A percentile compares a stretch with the other conserved stretches of the same genome.
Evolutionary conservation across 2,329 filamentous ascomycete genomes (phyloP).

Genomic region (Epichloe uncinata): DNA sequence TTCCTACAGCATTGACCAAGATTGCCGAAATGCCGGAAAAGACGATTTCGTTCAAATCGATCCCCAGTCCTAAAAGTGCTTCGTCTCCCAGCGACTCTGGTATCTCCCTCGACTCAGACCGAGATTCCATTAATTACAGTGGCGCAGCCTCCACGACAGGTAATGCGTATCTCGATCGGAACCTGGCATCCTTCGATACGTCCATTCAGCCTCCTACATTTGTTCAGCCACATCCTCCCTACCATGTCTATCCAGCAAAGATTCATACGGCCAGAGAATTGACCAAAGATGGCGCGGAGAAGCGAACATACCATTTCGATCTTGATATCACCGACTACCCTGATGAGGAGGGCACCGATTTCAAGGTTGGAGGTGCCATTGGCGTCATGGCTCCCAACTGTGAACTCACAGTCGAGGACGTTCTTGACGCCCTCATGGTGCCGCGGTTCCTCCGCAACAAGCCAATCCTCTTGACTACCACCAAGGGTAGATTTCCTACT

Average conservation of each 20-base stretch:
- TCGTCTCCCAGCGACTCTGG: conserved; percentile 36
- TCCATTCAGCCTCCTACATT: conserved; percentile 67
- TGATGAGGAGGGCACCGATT: too few relatives aligned
- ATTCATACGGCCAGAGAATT: conserved; percentile 76
- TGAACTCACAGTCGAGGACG: too few relatives aligned
- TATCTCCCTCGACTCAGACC: conserved; percentile 28
- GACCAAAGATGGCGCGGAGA: conserved; percentile 79
- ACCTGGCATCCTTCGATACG: conserved; percentile 34
- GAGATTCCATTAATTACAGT: conserved; percentile 9
- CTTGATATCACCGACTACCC: too few relatives aligned
- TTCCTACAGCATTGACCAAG: conserved; percentile 61
- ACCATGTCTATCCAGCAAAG: conserved; percentile 81
- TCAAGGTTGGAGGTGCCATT: too few relatives aligned
- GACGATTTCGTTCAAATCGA: conserved; percentile 55
- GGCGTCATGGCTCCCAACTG: too few relatives aligned
- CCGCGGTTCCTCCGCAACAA: too few relatives aligned
- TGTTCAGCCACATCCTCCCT: conserved; percentile 88
- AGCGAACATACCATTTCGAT: too few relatives aligned
- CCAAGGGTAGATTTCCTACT: too few relatives aligned
- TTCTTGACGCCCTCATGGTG: too few relatives aligned
- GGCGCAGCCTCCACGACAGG: conserved; percentile 19
- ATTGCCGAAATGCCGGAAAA: conserved; percentile 60
- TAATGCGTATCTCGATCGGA: conserved; percentile 9
- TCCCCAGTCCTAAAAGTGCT: conserved; percentile 24
- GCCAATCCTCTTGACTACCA: too few relatives aligned